Conservation (phyloP, 2,329 filamentous ascomycete species). For the Fusarium sp. region DNA sequence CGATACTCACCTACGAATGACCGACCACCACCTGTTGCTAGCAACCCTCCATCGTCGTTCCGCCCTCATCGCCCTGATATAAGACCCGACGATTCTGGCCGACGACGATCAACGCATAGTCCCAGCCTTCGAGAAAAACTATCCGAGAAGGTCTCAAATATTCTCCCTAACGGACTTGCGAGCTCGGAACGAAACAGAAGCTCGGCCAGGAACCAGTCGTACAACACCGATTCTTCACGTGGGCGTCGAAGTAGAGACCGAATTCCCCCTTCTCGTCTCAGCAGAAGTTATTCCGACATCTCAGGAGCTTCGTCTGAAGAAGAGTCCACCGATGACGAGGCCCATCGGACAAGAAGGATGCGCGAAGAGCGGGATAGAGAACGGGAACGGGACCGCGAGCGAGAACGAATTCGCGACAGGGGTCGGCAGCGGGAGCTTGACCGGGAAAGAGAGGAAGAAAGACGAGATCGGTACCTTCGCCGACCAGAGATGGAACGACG, state of each 20-base stretch:
- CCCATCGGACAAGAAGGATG: slow-evolving; percentile 43
- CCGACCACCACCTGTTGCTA: slow-evolving; percentile 50
- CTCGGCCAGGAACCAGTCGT: slow-evolving; percentile 54
- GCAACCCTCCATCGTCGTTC: slow-evolving; percentile 44
- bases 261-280: slow-evolving; percentile 58
- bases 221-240: slow-evolving; percentile 50
- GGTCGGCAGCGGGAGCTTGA: slow-evolving; percentile 58
- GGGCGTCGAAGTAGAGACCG: slow-evolving; percentile 59
- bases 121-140: slow-evolving; percentile 62
- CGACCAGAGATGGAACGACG: slow-evolving; percentile 61
- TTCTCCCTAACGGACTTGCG: slow-evolving; percentile 57
- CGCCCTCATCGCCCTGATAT: slow-evolving; percentile 55
- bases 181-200: slow-evolving; percentile 56
- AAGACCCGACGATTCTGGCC: slow-evolving; percentile 53
- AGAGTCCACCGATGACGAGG: slow-evolving; percentile 54
- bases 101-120: slow-evolving; percentile 54
- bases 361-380: slow-evolving; percentile 52
- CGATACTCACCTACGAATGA: slow-evolving; percentile 52
- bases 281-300: slow-evolving; percentile 59
- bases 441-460: slow-evolving; percentile 56
- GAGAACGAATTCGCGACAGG: slow-evolving; percentile 49
- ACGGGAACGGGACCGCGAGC: slow-evolving; percentile 49
- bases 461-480: slow-evolving; percentile 56
- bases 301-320: slow-evolving; percentile 56
- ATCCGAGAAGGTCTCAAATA: slow-evolving; percentile 61